These are phyloP conservation scores for Calendula officinalis DNA, from an alignment of 129 eudicot species.

Conservation along the genomic window DNA sequence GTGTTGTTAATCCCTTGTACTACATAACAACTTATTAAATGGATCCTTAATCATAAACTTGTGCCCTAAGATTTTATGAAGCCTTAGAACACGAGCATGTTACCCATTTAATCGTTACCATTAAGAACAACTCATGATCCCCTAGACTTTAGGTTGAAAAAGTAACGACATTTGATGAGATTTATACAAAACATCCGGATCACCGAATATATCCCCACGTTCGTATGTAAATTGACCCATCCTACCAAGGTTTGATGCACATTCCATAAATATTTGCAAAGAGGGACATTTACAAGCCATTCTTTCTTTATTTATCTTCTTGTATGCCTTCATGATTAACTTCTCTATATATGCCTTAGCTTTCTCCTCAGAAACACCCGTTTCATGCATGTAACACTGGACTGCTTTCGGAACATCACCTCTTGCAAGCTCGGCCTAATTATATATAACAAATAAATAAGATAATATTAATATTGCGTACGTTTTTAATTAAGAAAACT, in stretches of 20 bases:
- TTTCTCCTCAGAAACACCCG: slow-evolving; percentile 22
- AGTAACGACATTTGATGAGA: slow-evolving; percentile 12
- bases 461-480: no score
- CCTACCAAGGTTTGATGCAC: slow-evolving; percentile 36
- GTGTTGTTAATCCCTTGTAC: no score
- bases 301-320: slow-evolving; percentile 21
- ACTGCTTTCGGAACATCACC: no score
- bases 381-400: no score
- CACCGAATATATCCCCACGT: slow-evolving; percentile 15
- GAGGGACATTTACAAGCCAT: neutral
- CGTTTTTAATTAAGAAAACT: neutral
- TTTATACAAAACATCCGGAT: slow-evolving; percentile 20
- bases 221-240: slow-evolving; percentile 33
- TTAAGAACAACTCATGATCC: neutral
- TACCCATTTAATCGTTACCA: no score
- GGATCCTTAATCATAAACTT: no score
- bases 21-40: no score
- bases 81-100: no score
- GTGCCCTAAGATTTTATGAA: no score
- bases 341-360: slow-evolving; percentile 30
- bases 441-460: neutral
- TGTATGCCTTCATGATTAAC: slow-evolving; percentile 37
- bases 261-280: slow-evolving; percentile 10
- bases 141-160: slow-evolving; percentile 10
- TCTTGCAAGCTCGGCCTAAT: slow-evolving; percentile 38